These are phyloP conservation scores for Phaffomyces thermotolerans DNA, from an alignment of 805 yeast species.

Conservation along the genomic window DNA sequence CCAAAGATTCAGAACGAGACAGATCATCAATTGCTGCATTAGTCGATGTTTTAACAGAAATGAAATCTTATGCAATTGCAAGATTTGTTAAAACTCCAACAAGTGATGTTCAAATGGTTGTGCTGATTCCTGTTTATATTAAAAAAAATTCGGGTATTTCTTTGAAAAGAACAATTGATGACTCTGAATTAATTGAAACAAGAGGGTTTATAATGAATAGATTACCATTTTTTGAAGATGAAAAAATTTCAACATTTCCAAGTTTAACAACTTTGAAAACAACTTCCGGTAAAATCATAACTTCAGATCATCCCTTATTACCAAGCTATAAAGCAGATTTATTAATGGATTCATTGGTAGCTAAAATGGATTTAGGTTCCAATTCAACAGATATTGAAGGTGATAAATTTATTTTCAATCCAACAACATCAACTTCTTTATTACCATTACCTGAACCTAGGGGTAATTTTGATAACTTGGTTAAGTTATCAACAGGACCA, in stretches of 20 bases:
- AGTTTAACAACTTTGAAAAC: too few species aligned
- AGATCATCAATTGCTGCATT: constrained; percentile 37
- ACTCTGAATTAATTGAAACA: constrained; percentile 13
- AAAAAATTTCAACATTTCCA: constrained; percentile 49
- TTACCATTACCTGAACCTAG: constrained; percentile 9
- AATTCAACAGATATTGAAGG: constrained; percentile 20
- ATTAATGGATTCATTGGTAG: constrained; percentile 38
- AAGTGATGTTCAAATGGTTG: constrained; percentile 46
- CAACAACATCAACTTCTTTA: constrained; percentile 9
- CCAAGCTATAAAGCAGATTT: constrained; percentile 34
- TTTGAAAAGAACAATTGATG: constrained; percentile 20
- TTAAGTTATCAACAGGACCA: constrained; percentile 19
- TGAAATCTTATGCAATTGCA: constrained; percentile 48
- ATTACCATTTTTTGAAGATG: constrained; percentile 72
- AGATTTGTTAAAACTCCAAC: constrained; percentile 49
- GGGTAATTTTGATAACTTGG: constrained; percentile 20
- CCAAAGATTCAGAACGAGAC: constrained; percentile 31
- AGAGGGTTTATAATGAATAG: constrained; percentile 42
- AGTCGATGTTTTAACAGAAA: constrained; percentile 44
- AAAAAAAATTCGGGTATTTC: constrained; percentile 8
- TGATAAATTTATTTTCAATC: constrained; percentile 14
- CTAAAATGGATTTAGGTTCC: constrained; percentile 36
- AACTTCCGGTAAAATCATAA: constrained; percentile 22
- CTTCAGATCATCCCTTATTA: constrained; percentile 20
- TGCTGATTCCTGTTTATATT: constrained; percentile 43